Evolutionary conservation across 1,284 basidiomycete genomes (phyloP), one percentile per base, ranked within the genome.

Genomic region (Kalmanozyma brasiliensis): DNA sequence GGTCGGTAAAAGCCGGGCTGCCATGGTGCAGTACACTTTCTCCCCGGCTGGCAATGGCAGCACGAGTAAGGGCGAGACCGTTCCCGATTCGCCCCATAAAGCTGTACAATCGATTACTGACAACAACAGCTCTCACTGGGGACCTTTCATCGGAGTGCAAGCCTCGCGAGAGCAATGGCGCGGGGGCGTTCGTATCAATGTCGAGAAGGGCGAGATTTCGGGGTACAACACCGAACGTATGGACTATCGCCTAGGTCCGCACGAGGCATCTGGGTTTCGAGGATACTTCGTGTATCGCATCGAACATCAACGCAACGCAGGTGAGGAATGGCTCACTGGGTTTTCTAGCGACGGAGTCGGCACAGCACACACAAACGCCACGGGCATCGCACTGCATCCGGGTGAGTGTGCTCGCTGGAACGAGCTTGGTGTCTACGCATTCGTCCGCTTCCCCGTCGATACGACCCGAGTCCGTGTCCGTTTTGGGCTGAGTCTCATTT

Each of bases 221-320:
- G 91, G 91, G 2, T 86, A 83, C 76, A 91, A 89, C 66, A 85
- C 87, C 11, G 91, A 92, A 77, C 85, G 90, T 11, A 90, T 90
- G 75, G 60, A 64, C 40, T 62, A 83, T 77, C 69, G 76, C 43
- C 73, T 84, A 4, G 76, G 83, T 0, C 76, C 77, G 23, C 73
- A 82, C 37, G 79, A 83, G 3, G 87, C 87, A 0, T 81, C 83
- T 68, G 49, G 76, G 47, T 85, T 87, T 84, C 87, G 86, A 32
- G 90, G 89, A 0, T 91, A 90, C 84, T 92, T 90, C 80, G 90
- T 89, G 45, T 90, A 89, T 8, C 87, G 89, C 14, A 91, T 93
- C 75, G 86, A 88, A 43, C 38, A 67, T 24, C 62, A 67, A 49
- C 49, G 48, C 16, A 11, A n/a, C 11, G 35, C 33, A 2, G 13